phyloP scores from a whole-genome alignment of 441 rosid genomes.

The Croton laevigatus region DNA sequence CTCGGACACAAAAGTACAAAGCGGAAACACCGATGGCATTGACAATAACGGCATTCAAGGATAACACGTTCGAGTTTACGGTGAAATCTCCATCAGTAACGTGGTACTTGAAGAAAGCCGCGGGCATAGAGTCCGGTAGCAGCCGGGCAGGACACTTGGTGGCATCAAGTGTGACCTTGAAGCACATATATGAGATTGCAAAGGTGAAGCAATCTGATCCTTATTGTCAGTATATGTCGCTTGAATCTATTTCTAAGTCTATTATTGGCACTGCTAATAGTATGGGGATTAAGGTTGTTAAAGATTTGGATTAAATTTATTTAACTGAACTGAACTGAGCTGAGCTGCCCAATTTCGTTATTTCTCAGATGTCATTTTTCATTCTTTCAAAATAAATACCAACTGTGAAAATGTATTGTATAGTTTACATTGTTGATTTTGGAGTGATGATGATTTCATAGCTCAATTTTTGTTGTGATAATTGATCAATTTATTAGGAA shows the following conservation, averaged over 20 bases:
- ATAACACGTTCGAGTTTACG: constrained; percentile 87
- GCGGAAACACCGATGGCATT: constrained; percentile 87
- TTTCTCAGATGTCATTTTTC: too few relatives aligned
- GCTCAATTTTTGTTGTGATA: too few relatives aligned
- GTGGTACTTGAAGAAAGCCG: constrained; percentile 92
- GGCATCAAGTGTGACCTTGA: constrained; percentile 61
- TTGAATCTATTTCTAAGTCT: constrained; percentile 81
- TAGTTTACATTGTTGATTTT: too few relatives aligned
- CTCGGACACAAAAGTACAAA: constrained; percentile 92
- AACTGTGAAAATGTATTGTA: too few relatives aligned
- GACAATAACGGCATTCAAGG: constrained; percentile 82
- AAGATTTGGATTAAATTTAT: constrained; percentile 55
- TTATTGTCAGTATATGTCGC: constrained; percentile 73
- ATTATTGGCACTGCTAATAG: constrained; percentile 76
- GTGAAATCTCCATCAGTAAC: constrained; percentile 79
- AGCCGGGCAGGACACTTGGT: constrained; percentile 68
- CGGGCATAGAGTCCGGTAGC: constrained; percentile 73
- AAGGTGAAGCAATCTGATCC: constrained; percentile 97
- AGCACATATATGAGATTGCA: constrained; percentile 82
- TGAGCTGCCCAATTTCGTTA: too few relatives aligned
- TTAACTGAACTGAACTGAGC: too few relatives aligned
- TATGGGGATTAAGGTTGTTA: constrained; percentile 84
- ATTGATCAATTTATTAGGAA: too few relatives aligned
- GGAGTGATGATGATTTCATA: too few relatives aligned
- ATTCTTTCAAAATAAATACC: too few relatives aligned